Evolutionary conservation across 306 rosid genomes (phyloP).

Genomic region (Cicer yamashitae): DNA sequence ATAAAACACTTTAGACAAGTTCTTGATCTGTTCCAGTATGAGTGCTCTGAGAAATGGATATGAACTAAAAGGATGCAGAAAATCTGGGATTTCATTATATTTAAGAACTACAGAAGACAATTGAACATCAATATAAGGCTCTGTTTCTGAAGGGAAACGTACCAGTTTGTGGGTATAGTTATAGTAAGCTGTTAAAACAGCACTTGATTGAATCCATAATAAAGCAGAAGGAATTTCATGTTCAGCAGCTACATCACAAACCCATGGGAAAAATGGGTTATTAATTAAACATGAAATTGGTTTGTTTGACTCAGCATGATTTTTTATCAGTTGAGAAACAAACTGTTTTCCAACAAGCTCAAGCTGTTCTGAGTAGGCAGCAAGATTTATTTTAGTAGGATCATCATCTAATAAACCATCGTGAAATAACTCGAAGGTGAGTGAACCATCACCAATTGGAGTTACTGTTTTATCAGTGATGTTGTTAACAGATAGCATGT

Average conservation of each 20-base stretch:
- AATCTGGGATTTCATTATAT: slow-evolving; percentile 66
- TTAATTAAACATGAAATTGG: slow-evolving; percentile 64
- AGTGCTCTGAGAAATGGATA: slow-evolving; percentile 45
- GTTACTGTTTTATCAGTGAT: slow-evolving; percentile 40
- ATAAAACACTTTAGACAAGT: slow-evolving; percentile 53
- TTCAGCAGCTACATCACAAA: slow-evolving; percentile 57
- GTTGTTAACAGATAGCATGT: slow-evolving; percentile 50
- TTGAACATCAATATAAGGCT: slow-evolving; percentile 56
- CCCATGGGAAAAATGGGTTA: slow-evolving; percentile 55
- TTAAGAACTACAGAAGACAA: slow-evolving; percentile 52
- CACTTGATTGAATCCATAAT: slow-evolving; percentile 71
- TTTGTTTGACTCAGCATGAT: slow-evolving; percentile 39
- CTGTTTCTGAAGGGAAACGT: slow-evolving; percentile 57
- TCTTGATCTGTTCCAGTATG: slow-evolving; percentile 57
- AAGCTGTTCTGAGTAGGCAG: slow-evolving; percentile 36
- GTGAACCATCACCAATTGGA: slow-evolving; percentile 59
- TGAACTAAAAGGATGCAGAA: slow-evolving; percentile 51
- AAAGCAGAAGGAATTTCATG: slow-evolving; percentile 55
- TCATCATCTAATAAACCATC: slow-evolving; percentile 53
- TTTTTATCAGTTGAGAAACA: slow-evolving; percentile 44
- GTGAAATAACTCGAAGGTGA: slow-evolving; percentile 64
- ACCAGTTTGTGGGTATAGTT: slow-evolving; percentile 54
- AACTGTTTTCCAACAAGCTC: slow-evolving; percentile 50
- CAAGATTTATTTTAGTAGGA: slow-evolving; percentile 30
- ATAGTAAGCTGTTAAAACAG: slow-evolving; percentile 65